Percentiles rank a stretch among this genome's conserved stretches.
Conservation (phyloP, 371 early-diverging fungal genomes). For the Ordospora colligata region DNA sequence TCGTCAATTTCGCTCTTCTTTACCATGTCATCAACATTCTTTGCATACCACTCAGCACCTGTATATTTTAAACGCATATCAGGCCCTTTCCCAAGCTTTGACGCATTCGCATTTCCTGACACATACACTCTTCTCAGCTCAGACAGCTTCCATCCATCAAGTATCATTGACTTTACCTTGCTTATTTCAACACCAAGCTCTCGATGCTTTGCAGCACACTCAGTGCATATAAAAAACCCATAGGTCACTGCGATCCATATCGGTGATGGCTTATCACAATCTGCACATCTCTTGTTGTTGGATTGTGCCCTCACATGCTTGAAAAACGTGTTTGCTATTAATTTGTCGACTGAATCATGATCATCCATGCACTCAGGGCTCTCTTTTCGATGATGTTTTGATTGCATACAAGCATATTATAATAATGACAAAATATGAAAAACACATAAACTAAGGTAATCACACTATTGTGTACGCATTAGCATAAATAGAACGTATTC, state of each 20-base stretch:
- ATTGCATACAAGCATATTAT: no score
- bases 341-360: not conserved
- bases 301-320: not conserved
- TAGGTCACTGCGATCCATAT: conserved; percentile 40
- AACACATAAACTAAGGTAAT: no score
- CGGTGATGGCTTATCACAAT: conserved; percentile 38
- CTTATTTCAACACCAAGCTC: conserved; percentile 25
- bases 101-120: conserved; percentile 39
- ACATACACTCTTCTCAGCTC: conserved; percentile 47
- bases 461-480: no score
- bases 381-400: not conserved
- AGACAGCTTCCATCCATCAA: conserved; percentile 43
- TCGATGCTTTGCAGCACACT: conserved; percentile 50
- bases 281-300: conserved; percentile 47
- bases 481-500: no score
- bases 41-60: conserved; percentile 14
- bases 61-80: conserved; percentile 41
- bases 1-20: conserved; percentile 7
- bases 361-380: not conserved
- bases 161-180: conserved; percentile 32
- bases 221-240: conserved; percentile 51
- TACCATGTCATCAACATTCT: conserved; percentile 16
- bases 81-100: conserved; percentile 3
- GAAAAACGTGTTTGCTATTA: conserved; percentile 25
- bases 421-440: no score